Base-by-base conservation (phyloP, 257 asterid species). In the Solanum tarijense region DNA sequence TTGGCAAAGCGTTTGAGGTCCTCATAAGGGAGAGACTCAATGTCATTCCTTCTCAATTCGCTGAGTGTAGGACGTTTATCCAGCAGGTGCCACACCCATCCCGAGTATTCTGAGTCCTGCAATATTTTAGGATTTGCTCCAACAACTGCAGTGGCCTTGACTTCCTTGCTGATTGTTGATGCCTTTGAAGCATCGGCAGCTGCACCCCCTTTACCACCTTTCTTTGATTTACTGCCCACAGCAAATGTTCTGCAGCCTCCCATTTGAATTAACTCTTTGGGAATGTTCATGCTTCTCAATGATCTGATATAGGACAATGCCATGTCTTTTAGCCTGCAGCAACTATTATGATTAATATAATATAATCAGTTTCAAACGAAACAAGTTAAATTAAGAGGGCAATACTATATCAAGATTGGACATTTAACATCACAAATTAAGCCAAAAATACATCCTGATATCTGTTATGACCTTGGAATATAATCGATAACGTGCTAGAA, bases 1-100 rank as follows among this genome's bases (percentile, higher is more conserved):
- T 97, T 97, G 83, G 94, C 98, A 88, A 94, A 68, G 76, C 3
- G 12, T 31, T 71, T 31, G n/a, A 71, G 13, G 12, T 16, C 21
- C n/a, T 14, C 39, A 7, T 71, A 71, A 29, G 39, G 39, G 23
- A 71, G 76, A 71, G 76, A 71, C 23, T 71, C 12, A 0, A 71
- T 71, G 76, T 31, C 76, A 31, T 71, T 71, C 39, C 76, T 71
- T 71, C 23, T 69, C 76, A 69, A 9, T 69, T 69, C 5, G 23
- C 76, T 69, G 5, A 69, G 76, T 29, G 38, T 38, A 29, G 76
- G 76, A 32, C 0, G 6, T 69, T 31, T 31, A 71, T 31, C 76
- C 76, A 14, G 76, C 23, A 71, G n/a, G 39, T 31, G 76, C 39
- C 38, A 7, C 12, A 31, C 5, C 12, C n/a, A 71, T 71, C 2